Evolutionary conservation across 148 eudicot species (phyloP), one percentile per base, ranked within the genome.

Genomic region (Nepenthes gracilis): DNA sequence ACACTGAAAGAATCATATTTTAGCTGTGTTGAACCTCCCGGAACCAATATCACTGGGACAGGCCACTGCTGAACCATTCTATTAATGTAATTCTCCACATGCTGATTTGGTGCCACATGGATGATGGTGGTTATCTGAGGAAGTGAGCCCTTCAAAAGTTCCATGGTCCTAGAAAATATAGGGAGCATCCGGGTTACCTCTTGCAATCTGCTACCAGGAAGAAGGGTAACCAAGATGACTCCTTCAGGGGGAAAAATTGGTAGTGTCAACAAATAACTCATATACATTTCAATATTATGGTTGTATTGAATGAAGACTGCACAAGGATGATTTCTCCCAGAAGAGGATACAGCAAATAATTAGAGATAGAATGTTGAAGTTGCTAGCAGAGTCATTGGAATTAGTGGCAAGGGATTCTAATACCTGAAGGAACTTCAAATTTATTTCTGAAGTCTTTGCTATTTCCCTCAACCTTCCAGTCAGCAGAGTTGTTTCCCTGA

Each of bases 141-240:
- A 65, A 84, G 65, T 51, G 78, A 61, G 59, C 55, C 78, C 64
- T 81, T 81, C 64, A 93, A 57, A 60, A 75, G 62, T 61, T 78
- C 70, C 82, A 88, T 56, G 57, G 96, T 71, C 38, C 74, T 71
- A 40, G 70, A 71, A 77, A 80, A 93, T 58, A 93, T 84, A 23
- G 96, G 76, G 71, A 89, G 84, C 99, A 93, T 93, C 48, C 95
- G 96, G 14, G 70, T 73, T 13, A 93, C 96, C 77, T 88, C 99
- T 76, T 88, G 99, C 59, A 86, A 74, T 81, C 99, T 85, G 83
- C 98, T 88, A 69, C 99, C 96, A 63, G 99, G 96, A 76, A 88
- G 92, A 78, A 93, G 65, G 53, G 74, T 64, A 65, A 93, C 67
- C 38, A 93, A 52, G 36, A 84, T 80, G 33, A 83, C 74, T 61